Conservation (phyloP, 1,139 yeast genomes). For the Sugiyamaella japonica region DNA sequence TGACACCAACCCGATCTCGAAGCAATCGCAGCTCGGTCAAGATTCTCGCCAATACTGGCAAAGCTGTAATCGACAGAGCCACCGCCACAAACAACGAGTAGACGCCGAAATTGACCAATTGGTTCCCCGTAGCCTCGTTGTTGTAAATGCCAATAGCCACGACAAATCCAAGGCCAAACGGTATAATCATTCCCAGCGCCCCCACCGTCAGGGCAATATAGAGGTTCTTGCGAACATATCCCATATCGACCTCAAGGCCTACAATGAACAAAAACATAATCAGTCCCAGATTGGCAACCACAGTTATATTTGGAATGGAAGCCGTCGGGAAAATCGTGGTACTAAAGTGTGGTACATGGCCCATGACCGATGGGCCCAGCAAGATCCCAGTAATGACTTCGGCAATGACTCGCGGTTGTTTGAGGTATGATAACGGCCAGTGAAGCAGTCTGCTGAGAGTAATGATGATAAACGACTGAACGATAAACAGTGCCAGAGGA, state of each 20-base stretch:
- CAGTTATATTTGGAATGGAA: constrained; percentile 61
- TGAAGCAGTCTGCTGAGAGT: constrained; percentile 56
- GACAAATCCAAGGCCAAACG: constrained; percentile 75
- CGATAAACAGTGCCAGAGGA: constrained; percentile 62
- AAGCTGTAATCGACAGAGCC: constrained; percentile 79
- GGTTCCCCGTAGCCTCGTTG: constrained; percentile 37
- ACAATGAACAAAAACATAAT: constrained; percentile 71
- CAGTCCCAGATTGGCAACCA: constrained; percentile 71
- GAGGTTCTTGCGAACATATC: constrained; percentile 58
- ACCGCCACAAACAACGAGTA: constrained; percentile 77
- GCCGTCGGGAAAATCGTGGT: constrained; percentile 59
- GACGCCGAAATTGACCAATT: constrained; percentile 59
- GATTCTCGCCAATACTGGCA: constrained; percentile 79
- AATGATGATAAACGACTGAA: constrained; percentile 55
- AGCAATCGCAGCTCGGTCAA: constrained; percentile 68
- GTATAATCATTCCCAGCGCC: constrained; percentile 65
- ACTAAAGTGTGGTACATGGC: constrained; percentile 67
- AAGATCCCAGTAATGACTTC: constrained; percentile 75
- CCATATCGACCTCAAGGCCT: constrained; percentile 73
- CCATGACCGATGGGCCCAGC: constrained; percentile 55
- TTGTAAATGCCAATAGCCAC: constrained; percentile 66
- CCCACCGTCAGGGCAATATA: constrained; percentile 68
- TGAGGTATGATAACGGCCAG: constrained; percentile 56
- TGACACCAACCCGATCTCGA: constrained; percentile 73
- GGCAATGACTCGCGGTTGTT: constrained; percentile 76